phyloP scores from a whole-genome alignment of 169 alveolate species.

The Eimeria tenella region DNA sequence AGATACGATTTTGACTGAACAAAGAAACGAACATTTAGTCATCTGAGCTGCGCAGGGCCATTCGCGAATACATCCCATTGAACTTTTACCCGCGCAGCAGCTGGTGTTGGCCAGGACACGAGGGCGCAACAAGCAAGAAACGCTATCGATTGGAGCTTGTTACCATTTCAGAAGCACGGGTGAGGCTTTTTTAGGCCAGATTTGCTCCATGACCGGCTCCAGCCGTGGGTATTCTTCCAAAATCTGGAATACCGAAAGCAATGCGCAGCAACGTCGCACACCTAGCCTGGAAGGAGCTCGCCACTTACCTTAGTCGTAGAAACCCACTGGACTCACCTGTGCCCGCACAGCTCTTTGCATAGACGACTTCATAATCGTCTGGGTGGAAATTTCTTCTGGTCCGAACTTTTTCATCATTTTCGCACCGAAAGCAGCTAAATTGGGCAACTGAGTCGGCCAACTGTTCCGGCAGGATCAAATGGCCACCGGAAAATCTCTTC shows the following conservation, averaged over 20 bases:
- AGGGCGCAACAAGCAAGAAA: too few species aligned
- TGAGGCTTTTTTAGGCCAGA: constrained; percentile 93
- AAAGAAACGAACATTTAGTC: neutral
- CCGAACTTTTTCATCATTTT: constrained; percentile 83
- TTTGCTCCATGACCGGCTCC: constrained; percentile 91
- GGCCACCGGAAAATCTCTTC: too few species aligned
- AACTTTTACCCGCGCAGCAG: too few species aligned
- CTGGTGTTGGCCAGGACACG: too few species aligned
- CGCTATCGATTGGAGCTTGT: neutral
- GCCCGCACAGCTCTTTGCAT: constrained; percentile 90
- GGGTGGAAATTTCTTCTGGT: constrained; percentile 89
- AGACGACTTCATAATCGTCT: constrained; percentile 91
- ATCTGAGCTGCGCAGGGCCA: neutral
- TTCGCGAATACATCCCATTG: too few species aligned
- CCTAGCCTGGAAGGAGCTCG: too few species aligned
- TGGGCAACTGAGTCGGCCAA: too few species aligned
- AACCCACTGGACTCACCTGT: constrained; percentile 80
- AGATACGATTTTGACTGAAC: constrained; percentile 88
- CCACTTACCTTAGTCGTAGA: too few species aligned
- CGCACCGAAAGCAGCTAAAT: neutral
- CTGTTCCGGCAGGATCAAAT: too few species aligned
- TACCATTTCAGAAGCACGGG: constrained; percentile 90
- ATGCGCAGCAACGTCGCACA: too few species aligned
- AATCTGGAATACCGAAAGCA: constrained; percentile 77
- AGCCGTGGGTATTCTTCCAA: constrained; percentile 89